Base-by-base conservation (phyloP, 2,329 filamentous ascomycete genomes). In the Fusarium citri region DNA sequence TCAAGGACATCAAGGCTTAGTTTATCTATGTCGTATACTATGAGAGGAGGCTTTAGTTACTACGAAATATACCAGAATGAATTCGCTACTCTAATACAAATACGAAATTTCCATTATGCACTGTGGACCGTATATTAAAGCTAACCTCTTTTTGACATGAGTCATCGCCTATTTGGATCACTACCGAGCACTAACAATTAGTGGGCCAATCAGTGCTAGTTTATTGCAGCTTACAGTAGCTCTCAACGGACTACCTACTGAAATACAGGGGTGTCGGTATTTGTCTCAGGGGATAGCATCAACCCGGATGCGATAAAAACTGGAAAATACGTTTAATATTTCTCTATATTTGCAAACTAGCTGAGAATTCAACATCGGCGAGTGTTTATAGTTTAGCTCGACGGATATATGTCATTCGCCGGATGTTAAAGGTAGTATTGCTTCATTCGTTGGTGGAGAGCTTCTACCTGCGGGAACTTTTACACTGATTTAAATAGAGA, bases 371-470 rank as follows among this genome's bases (percentile, higher is more conserved):
- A 37, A 11, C 11, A 6, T 2, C 34, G 34, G 34, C 34, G 18
- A 37, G 18, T 10, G 6, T 6, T 37, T 37, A 0, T 10, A 6
- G 18, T n/a, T 11, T 37, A 37, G 34, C 9, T n/a, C 0, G 2
- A 6, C 8, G 31, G 31, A 10, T 18, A n/a, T 12, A n/a, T 37
- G 18, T n/a, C 18, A 37, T 4, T 2, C 10, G 9, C 10, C 34
- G 6, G 9, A 11, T 3, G 6, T 37, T 10, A 7, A 4, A 37
- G 10, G 9, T n/a, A 2, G 16, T 2, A 18, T 31, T 8, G 7
- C 14, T 15, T 15, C 14, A 1, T 15, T 28, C 1, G 4, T 14
- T 16, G 30, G 30, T 31, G 30, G 15, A 15, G 30, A 15, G 12
- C 15, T 16, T 28, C 30, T 31, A 16, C 30, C 30, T 7, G 14